Percentiles rank a stretch among this genome's conserved stretches.
phyloP scores from a whole-genome alignment of 495 filamentous ascomycete species.

The Penicillium chermesinum region DNA sequence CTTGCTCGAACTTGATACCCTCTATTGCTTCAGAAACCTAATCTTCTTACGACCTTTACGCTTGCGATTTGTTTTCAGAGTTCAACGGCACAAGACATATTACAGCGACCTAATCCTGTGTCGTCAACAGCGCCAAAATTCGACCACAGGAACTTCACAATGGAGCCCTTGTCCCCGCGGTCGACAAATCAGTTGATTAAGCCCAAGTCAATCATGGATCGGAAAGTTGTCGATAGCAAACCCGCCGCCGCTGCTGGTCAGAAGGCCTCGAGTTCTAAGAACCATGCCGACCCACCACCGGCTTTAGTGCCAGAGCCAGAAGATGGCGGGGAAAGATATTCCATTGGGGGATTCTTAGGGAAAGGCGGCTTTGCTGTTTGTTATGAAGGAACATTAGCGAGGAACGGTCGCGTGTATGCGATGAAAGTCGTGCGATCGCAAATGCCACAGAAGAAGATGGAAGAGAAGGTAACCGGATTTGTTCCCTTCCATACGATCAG shows the following conservation, averaged over 20 bases:
- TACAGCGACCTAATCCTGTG: conserved; percentile 13
- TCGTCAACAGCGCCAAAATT: conserved; percentile 9
- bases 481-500: background rate
- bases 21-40: conserved; percentile 3
- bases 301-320: conserved; percentile 70
- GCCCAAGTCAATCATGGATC: conserved; percentile 36
- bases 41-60: conserved; percentile 19
- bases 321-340: conserved; percentile 69
- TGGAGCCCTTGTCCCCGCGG: conserved; percentile 69
- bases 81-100: conserved; percentile 6
- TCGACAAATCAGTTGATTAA: conserved; percentile 58
- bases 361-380: conserved; percentile 96
- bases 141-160: conserved; percentile 22
- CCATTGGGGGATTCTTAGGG: conserved; percentile 76
- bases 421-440: conserved; percentile 88
- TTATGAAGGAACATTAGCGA: conserved; percentile 65
- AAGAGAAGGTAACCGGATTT: conserved; percentile 84
- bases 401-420: conserved; percentile 63
- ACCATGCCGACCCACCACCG: conserved; percentile 74
- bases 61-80: conserved; percentile 15
- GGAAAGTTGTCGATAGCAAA: conserved; percentile 47
- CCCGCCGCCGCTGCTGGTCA: conserved; percentile 46
- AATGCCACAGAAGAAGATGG: conserved; percentile 77
- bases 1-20: conserved; percentile 25
- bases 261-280: conserved; percentile 40